Conservation (phyloP, 352 stramenopile species). For the Ochromonadaceae sp. region DNA sequence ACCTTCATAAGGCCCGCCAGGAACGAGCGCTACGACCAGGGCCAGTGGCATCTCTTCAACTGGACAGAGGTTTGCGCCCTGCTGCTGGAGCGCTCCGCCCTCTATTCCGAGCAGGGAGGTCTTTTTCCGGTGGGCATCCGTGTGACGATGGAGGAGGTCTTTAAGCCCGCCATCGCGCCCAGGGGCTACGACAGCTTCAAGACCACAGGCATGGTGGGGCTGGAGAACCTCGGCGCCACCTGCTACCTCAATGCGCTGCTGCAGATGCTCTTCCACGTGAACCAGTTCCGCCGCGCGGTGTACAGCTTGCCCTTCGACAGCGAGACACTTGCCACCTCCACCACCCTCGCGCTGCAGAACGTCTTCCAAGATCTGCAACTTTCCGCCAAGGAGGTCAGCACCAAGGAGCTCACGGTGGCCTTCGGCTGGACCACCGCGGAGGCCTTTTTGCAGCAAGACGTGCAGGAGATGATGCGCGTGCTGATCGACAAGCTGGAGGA, state of each 20-base stretch:
- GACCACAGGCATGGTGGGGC: slow-evolving; percentile 30
- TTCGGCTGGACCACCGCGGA: slow-evolving; percentile 78
- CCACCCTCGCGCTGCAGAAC: slow-evolving; percentile 14
- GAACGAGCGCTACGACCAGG: no score
- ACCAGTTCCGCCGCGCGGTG: not conserved
- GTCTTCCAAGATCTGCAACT: slow-evolving; percentile 9
- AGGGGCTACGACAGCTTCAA: no score
- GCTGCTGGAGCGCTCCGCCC: no score
- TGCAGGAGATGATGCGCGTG: slow-evolving; percentile 58
- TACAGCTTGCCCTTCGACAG: not conserved
- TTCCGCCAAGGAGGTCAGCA: slow-evolving; percentile 35
- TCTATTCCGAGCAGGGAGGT: no score
- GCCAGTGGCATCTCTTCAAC: no score
- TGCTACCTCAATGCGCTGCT: slow-evolving; percentile 60
- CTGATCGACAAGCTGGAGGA: slow-evolving; percentile 73
- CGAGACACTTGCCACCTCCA: not conserved
- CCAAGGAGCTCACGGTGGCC: slow-evolving; percentile 70
- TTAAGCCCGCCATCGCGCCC: no score
- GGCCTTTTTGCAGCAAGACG: slow-evolving; percentile 77
- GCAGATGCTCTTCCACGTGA: slow-evolving; percentile 16
- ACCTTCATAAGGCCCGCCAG: no score
- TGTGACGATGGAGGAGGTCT: no score
- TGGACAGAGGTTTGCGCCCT: no score
- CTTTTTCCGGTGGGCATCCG: no score
- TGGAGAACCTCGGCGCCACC: slow-evolving; percentile 56